Percentiles rank a stretch among this genome's conserved stretches.
Conservation (phyloP, 1,139 yeast genomes). For the Sugiyamaella grinbergsii region DNA sequence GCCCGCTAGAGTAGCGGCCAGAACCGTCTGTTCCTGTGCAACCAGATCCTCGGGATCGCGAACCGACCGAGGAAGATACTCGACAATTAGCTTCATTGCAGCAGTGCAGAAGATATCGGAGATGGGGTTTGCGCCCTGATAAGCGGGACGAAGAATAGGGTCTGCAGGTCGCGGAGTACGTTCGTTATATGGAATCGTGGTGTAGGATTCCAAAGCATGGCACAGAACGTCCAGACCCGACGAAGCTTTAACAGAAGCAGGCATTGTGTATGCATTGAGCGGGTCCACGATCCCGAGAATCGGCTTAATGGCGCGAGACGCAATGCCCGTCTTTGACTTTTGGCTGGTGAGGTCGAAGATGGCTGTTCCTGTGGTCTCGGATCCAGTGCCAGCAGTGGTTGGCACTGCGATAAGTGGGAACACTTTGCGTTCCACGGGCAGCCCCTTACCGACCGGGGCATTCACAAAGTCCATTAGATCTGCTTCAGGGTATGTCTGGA, state of each 20-base stretch:
- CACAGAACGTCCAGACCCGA: slow-evolving; percentile 51
- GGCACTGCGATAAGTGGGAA: slow-evolving; percentile 49
- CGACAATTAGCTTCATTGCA: slow-evolving; percentile 44
- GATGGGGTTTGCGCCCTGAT: slow-evolving; percentile 49
- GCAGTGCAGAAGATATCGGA: slow-evolving; percentile 46
- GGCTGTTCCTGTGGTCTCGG: slow-evolving; percentile 51
- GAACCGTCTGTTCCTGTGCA: slow-evolving; percentile 46
- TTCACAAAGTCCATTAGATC: slow-evolving; percentile 47
- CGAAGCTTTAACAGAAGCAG: slow-evolving; percentile 47
- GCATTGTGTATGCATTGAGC: slow-evolving; percentile 47
- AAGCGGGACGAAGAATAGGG: slow-evolving; percentile 47
- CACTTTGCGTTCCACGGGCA: slow-evolving; percentile 41
- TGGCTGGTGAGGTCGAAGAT: slow-evolving; percentile 43
- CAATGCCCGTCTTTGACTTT: slow-evolving; percentile 47
- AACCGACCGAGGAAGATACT: slow-evolving; percentile 46
- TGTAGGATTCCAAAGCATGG: slow-evolving; percentile 50
- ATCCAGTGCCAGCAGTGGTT: slow-evolving; percentile 51
- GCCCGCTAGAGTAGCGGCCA: slow-evolving; percentile 49
- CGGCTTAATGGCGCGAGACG: slow-evolving; percentile 46
- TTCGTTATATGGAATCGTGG: slow-evolving; percentile 47
- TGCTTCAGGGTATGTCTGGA: slow-evolving; percentile 45
- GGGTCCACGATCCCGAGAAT: slow-evolving; percentile 48
- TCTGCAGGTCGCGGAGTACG: slow-evolving; percentile 46
- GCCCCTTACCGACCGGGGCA: slow-evolving; percentile 48
- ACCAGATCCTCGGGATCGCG: slow-evolving; percentile 44